Conservation (phyloP, 495 filamentous ascomycete genomes). For the Chaetomium cochliodes region DNA sequence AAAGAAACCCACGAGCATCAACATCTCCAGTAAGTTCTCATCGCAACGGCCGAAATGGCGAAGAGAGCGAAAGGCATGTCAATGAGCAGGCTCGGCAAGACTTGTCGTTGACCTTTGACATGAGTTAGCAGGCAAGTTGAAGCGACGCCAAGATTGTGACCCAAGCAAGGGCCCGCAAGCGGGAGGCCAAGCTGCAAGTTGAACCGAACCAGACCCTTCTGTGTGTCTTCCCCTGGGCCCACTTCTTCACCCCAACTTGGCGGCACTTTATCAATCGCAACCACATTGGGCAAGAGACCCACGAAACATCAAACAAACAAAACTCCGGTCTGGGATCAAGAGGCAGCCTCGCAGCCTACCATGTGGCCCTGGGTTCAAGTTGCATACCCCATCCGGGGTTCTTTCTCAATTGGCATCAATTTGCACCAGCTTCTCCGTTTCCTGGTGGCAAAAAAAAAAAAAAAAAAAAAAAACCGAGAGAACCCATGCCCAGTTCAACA, state of each 20-base stretch:
- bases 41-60: neutral
- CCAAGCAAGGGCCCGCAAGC: neutral
- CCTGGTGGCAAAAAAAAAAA: neutral
- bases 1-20: neutral
- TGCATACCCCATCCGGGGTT: neutral
- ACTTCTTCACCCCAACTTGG: neutral
- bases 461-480: no score
- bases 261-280: neutral
- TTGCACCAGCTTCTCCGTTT: neutral
- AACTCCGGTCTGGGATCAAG: neutral
- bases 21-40: neutral
- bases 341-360: neutral
- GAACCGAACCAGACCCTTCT: neutral
- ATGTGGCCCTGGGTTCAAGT: neutral
- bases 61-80: neutral
- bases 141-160: neutral
- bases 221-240: neutral
- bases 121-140: neutral
- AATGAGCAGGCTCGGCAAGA: neutral
- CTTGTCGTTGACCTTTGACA: no score
- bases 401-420: conserved; percentile 1
- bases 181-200: neutral
- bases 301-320: conserved; percentile 9
- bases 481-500: neutral
- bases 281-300: neutral